Percentiles rank a stretch among this genome's conserved stretches.
These are phyloP conservation scores for Geranium brycei DNA, from an alignment of 345 rosid species.

Conservation along the genomic window DNA sequence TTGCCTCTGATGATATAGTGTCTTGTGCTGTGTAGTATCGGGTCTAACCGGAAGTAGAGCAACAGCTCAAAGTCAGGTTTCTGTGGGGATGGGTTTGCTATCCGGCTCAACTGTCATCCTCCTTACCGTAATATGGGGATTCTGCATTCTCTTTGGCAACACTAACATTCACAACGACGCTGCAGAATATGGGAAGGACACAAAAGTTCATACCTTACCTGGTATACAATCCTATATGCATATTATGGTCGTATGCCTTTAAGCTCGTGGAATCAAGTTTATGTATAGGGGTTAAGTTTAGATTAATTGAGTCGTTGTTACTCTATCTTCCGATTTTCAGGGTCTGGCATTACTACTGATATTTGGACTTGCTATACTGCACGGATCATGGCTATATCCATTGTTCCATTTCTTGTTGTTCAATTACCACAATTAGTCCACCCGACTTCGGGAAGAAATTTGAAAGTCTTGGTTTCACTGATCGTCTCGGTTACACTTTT, in stretches of 20 bases:
- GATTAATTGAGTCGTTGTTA: no score
- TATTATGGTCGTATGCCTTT: no score
- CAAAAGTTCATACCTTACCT: conserved; percentile 36
- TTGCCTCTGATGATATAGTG: not conserved
- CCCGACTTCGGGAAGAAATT: conserved; percentile 25
- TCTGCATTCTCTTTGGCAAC: conserved; percentile 62
- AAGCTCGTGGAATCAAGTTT: no score
- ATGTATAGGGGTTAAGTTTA: no score
- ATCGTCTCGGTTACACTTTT: conserved; percentile 22
- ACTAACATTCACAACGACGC: conserved; percentile 36
- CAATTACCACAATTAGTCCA: conserved; percentile 29
- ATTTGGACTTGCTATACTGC: conserved; percentile 39
- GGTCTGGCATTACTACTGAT: conserved; percentile 31
- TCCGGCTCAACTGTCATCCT: conserved; percentile 92
- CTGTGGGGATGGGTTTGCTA: conserved; percentile 84
- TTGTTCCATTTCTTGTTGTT: conserved; percentile 31
- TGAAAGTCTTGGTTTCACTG: conserved; percentile 29
- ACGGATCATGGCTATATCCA: conserved; percentile 28
- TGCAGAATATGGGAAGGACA: conserved; percentile 42
- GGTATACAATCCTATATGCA: conserved; percentile 20
- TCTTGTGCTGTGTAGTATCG: conserved; percentile 35
- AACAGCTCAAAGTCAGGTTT: conserved; percentile 75
- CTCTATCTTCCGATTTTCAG: conserved; percentile 5
- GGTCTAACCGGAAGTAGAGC: conserved; percentile 60
- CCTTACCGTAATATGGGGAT: conserved; percentile 73